A percentile compares a stretch with the other conserved stretches of the same genome.
Conservation (phyloP, 345 rosid species). For the Adansonia digitata region DNA sequence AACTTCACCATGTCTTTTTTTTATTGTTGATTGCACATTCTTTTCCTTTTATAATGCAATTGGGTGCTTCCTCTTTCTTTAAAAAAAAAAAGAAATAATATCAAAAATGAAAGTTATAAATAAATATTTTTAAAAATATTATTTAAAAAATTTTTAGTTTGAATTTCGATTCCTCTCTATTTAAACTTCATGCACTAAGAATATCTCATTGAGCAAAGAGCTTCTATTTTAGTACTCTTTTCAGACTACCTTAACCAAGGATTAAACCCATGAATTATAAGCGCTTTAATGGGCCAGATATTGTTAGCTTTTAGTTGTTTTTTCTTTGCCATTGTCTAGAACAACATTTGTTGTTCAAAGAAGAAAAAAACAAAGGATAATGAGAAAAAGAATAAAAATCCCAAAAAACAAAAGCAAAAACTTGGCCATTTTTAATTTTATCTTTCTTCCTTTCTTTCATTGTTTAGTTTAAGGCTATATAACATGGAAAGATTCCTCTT, state of each 20-base stretch:
- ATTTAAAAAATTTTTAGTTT: too few species aligned
- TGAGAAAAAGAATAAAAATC: not conserved
- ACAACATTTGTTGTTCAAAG: not conserved
- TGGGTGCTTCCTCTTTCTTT: not conserved
- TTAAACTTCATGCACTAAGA: not conserved
- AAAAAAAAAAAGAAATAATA: not conserved
- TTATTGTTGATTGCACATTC: not conserved
- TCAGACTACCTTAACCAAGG: not conserved
- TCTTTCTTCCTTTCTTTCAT: not conserved
- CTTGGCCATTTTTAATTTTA: constrained; percentile 5
- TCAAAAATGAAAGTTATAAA: too few species aligned
- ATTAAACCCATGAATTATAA: not conserved
- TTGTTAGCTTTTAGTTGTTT: not conserved
- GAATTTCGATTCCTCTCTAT: too few species aligned
- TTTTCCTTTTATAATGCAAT: not conserved
- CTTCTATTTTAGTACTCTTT: not conserved
- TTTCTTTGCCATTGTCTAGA: not conserved
- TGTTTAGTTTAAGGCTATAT: constrained; percentile 14
- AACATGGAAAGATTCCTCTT: constrained; percentile 75
- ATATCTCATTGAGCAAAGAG: not conserved
- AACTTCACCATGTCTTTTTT: not conserved
- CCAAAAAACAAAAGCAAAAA: not conserved
- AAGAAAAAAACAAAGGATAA: not conserved
- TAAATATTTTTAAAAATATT: too few species aligned
- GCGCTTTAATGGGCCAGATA: not conserved